Base-by-base conservation (phyloP, 2,329 filamentous ascomycete species). In the Thelonectria rubi region DNA sequence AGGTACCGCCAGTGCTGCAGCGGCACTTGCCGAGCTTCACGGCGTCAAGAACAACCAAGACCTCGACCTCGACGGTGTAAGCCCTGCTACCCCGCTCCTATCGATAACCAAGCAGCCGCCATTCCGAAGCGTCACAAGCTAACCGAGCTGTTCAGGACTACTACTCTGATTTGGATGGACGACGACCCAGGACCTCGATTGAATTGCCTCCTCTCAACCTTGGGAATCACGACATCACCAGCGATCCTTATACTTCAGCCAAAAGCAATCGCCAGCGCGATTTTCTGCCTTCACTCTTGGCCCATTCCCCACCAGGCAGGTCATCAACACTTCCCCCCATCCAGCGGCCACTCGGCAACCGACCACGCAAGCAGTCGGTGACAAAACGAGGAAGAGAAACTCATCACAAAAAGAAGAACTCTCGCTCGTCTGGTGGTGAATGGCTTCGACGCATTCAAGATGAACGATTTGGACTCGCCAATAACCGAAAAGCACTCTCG, bases 291-390 rank as follows among this genome's bases (percentile, higher is more conserved):
- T 97, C 93, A 1, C 92, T 95, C 59, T 80, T 97, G 39, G 86
- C 87, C 54, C 89, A 89, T 62, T 97, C 94, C 10, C 94, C 93
- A 1, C 91, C 93, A 7, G 92, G 91, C 56, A 91, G 94, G 65
- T 96, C 93, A 14, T 94, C 93, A 1, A 97, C 93, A 1, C 83
- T 97, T 21, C 93, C 94, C 26, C 93, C 94, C 3, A 85, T 94
- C 52, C 91, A 95, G 69, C 86, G 92, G 61, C 85, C 88, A 43
- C 81, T 92, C 40, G 91, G 91, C 20, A 88, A 84, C 57, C 85
- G 93, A 58, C 89, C 92, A 43, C 87, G 93, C 66, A 97, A 97
- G 78, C 91, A 91, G 65, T 97, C 94, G 2, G 87, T 97, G 62
- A 90, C 91, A 8, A 93, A 96, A 76, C 88, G 91, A 68, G 87